phyloP scores from a whole-genome alignment of 306 rosid genomes.

The Vigna angularis region DNA sequence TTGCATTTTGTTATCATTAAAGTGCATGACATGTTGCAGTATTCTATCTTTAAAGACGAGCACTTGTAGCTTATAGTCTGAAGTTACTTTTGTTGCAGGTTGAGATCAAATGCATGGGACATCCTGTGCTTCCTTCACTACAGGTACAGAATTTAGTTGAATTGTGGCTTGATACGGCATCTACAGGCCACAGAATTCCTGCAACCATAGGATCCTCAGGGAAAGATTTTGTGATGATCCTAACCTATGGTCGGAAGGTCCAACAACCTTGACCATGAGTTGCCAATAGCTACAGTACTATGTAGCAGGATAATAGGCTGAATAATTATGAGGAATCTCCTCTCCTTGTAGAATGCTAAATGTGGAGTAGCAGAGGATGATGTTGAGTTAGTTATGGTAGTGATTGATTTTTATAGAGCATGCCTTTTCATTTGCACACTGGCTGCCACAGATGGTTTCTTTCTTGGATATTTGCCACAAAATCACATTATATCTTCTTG shows the following conservation, averaged over 20 bases:
- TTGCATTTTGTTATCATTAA: neutral
- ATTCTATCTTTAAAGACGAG: neutral
- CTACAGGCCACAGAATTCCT: slow-evolving; percentile 54
- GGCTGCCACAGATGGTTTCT: slow-evolving; percentile 5
- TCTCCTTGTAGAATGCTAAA: neutral
- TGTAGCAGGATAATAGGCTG: slow-evolving; percentile 7
- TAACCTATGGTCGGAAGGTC: slow-evolving; percentile 66
- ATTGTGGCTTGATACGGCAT: slow-evolving; percentile 67
- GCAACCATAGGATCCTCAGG: slow-evolving; percentile 66
- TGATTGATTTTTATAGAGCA: slow-evolving; percentile 24
- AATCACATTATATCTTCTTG: neutral
- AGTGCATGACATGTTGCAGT: neutral
- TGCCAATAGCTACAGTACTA: neutral
- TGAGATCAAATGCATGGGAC: slow-evolving; percentile 80
- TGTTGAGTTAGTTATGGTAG: neutral
- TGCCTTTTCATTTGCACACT: slow-evolving; percentile 16
- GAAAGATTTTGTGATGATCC: slow-evolving; percentile 67
- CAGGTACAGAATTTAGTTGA: slow-evolving; percentile 58
- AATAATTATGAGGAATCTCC: slow-evolving; percentile 1
- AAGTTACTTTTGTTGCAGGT: slow-evolving; percentile 55
- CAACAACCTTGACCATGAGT: slow-evolving; percentile 46
- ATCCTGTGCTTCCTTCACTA: slow-evolving; percentile 61
- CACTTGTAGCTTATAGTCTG: neutral
- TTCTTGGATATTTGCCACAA: neutral
- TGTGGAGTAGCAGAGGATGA: slow-evolving; percentile 8